Conservation (phyloP, 176 grass and related monocot species). For the Panicum miliaceum region DNA sequence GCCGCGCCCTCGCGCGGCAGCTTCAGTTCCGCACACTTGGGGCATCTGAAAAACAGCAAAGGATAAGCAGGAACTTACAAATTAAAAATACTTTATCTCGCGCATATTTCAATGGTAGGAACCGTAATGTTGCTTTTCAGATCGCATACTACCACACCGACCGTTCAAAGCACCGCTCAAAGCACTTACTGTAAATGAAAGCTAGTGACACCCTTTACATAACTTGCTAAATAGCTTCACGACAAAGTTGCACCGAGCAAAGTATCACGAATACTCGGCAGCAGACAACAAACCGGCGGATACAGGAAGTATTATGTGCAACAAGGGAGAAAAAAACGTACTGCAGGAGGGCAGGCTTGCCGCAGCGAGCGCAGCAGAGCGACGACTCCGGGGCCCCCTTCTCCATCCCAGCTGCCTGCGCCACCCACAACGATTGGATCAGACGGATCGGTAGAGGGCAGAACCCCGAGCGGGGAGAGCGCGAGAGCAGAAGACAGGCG, state of each 20-base stretch:
- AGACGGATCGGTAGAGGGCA: background rate
- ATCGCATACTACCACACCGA: background rate
- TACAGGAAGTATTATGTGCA: background rate
- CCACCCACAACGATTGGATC: constrained; percentile 14
- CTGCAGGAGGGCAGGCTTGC: constrained; percentile 86
- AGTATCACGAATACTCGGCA: background rate
- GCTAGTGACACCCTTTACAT: background rate
- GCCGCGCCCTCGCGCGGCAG: constrained; percentile 77
- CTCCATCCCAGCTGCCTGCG: constrained; percentile 57
- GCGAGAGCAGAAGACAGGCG: background rate
- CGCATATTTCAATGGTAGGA: background rate
- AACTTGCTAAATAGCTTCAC: background rate
- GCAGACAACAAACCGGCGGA: background rate
- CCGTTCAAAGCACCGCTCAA: background rate
- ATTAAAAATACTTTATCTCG: background rate
- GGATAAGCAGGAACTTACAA: background rate
- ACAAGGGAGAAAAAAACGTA: constrained; percentile 31
- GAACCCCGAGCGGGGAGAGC: background rate
- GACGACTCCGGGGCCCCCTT: constrained; percentile 61
- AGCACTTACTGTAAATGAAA: too few species aligned
- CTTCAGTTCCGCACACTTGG: constrained; percentile 80
- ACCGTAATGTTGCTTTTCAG: background rate
- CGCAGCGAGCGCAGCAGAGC: constrained; percentile 72
- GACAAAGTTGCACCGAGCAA: background rate
- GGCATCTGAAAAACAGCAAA: constrained; percentile 70